Conservation (phyloP, 768 basidiomycete genomes). For the Tulasnella sp. region DNA sequence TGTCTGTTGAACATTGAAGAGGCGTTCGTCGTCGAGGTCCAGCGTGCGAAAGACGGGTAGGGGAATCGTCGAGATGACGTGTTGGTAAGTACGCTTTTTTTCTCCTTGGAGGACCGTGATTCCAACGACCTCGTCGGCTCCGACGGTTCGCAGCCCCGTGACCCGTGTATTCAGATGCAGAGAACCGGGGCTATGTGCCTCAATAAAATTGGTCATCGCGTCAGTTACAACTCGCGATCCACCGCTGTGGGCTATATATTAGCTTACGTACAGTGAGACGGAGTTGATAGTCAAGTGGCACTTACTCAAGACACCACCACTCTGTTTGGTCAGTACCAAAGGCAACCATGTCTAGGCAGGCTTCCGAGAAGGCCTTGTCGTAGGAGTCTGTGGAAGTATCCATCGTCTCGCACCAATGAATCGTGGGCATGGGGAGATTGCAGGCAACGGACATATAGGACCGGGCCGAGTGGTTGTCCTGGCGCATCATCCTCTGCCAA, state of each 20-base stretch:
- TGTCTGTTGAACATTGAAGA: constrained; percentile 37
- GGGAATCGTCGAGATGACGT: constrained; percentile 41
- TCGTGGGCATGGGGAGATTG: neutral
- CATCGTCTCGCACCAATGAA: constrained; percentile 25
- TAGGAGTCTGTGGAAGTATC: constrained; percentile 7
- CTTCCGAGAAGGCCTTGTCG: constrained; percentile 17
- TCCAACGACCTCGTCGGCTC: neutral
- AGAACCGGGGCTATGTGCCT: neutral
- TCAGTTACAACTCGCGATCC: neutral
- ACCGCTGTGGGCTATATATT: neutral
- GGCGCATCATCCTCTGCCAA: neutral
- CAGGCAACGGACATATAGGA: neutral
- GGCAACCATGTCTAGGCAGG: constrained; percentile 15
- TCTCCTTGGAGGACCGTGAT: neutral
- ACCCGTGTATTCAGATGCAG: neutral
- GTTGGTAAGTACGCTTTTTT: neutral
- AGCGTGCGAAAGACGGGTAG: constrained; percentile 38
- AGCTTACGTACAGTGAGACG: no score
- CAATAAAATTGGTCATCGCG: neutral
- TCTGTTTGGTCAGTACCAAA: neutral
- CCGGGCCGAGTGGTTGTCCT: neutral
- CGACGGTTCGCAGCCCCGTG: neutral
- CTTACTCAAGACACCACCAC: constrained; percentile 7
- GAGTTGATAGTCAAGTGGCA: no score
- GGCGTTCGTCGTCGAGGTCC: constrained; percentile 31